Conservation (phyloP, 805 yeast genomes). For the Candida alai region DNA sequence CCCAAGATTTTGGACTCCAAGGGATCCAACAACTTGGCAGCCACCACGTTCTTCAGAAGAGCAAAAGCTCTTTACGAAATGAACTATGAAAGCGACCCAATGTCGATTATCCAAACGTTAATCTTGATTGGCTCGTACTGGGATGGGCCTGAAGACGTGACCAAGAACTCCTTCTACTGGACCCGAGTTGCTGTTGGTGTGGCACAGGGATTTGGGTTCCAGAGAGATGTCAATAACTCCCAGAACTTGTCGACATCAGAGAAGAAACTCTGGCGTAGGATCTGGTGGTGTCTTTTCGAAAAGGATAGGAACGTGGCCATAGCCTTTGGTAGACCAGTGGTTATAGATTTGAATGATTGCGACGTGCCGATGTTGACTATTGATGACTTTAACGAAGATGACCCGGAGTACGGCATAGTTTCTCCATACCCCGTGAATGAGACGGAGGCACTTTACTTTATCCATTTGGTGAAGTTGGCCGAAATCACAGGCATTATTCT, state of each 20-base stretch:
- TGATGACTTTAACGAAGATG: slow-evolving; percentile 62
- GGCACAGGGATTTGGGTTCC: slow-evolving; percentile 77
- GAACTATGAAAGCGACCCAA: slow-evolving; percentile 61
- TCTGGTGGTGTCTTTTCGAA: slow-evolving; percentile 76
- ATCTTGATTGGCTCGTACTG: slow-evolving; percentile 63
- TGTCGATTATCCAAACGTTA: slow-evolving; percentile 57
- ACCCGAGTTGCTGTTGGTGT: slow-evolving; percentile 62
- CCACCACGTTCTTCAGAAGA: slow-evolving; percentile 54
- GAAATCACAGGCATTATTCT: slow-evolving; percentile 69
- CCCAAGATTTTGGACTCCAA: slow-evolving; percentile 48
- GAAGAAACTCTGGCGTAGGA: slow-evolving; percentile 54
- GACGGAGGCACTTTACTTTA: slow-evolving; percentile 53
- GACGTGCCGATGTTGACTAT: slow-evolving; percentile 68
- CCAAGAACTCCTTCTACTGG: slow-evolving; percentile 67
- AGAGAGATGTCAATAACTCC: slow-evolving; percentile 48
- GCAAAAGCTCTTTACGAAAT: slow-evolving; percentile 75
- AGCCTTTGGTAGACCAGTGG: slow-evolving; percentile 70
- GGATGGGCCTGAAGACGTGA: slow-evolving; percentile 69
- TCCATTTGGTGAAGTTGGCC: slow-evolving; percentile 60
- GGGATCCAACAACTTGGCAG: slow-evolving; percentile 51
- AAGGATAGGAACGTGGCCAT: slow-evolving; percentile 68
- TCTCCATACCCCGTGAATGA: slow-evolving; percentile 44
- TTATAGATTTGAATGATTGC: slow-evolving; percentile 67
- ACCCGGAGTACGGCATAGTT: slow-evolving; percentile 22
- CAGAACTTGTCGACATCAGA: slow-evolving; percentile 35